Base-by-base conservation (phyloP, 345 rosid species). In the Hibiscus syriacus region DNA sequence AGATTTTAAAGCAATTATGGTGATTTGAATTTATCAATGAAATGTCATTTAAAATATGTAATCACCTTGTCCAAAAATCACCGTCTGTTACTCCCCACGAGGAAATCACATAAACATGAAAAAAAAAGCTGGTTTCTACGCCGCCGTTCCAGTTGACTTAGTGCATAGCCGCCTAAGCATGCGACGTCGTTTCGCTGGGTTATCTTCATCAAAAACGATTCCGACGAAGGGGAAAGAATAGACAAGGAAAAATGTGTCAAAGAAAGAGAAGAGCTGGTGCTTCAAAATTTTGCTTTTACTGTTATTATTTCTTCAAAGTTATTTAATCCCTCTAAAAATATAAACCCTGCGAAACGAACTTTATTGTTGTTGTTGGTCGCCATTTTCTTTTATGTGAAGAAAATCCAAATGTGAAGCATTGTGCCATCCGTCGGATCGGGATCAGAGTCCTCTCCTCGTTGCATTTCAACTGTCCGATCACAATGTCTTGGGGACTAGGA, bases 401-500 rank as follows among this genome's bases (percentile, higher is more conserved):
- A 43, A 29, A 55, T 55, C 55, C 61, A 55, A 55, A 55, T 55
- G 59, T 30, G 7, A 41, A 59, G 46, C 19, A 64, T 53, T 66
- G 17, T 68, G 27, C 2, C 62, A 41, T 63, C 71, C 72, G 39
- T 46, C 77, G 25, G 76, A 80, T 77, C 83, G 43, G 70, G 34
- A 72, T 74, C 79, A 50, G 38, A 19, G 25, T 55, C 41, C 27
- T 70, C 57, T 8, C 55, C 50, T 26, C 50, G 19, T 6, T 6
- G 45, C 13, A 32, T 59, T 53, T 36, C 5, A 54, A 43, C 20
- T n/a, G 10, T 43, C 55, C 48, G 56, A 32, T 68, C 55, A 58
- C 79, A 82, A 94, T 94, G 99, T 94, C 98, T 54, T 93, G 98
- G 98, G 97, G 96, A 53, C 73, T 93, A 66, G 97, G 99, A 39